Evolutionary conservation across 768 basidiomycete species (phyloP).

Genomic region (Pleurotus tuoliensis): DNA sequence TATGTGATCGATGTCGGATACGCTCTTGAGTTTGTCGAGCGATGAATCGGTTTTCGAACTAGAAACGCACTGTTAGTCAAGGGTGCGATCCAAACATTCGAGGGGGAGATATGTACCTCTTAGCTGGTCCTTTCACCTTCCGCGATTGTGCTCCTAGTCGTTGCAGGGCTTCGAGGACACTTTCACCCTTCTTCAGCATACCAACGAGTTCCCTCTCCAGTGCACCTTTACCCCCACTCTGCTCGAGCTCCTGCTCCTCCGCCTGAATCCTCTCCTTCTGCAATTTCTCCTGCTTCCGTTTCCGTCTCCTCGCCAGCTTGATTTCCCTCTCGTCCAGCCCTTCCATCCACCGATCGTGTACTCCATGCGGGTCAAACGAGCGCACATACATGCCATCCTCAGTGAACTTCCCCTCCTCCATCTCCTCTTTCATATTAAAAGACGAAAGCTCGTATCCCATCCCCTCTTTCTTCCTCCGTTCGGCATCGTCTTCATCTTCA

Average conservation of each 20-base stretch:
- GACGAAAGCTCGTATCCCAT: slow-evolving; percentile 95
- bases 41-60: too few species aligned
- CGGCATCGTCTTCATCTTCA: slow-evolving; percentile 78
- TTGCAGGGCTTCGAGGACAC: slow-evolving; percentile 84
- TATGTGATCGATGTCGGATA: slow-evolving; percentile 61
- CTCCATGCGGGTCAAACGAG: slow-evolving; percentile 83
- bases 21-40: slow-evolving; percentile 15
- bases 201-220: slow-evolving; percentile 66
- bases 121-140: slow-evolving; percentile 35
- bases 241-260: slow-evolving; percentile 70
- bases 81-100: too few species aligned
- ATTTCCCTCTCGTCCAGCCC: slow-evolving; percentile 82
- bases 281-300: slow-evolving; percentile 69
- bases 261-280: slow-evolving; percentile 66
- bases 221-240: slow-evolving; percentile 60
- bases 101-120: slow-evolving; percentile 26
- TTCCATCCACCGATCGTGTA: slow-evolving; percentile 98
- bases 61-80: too few species aligned
- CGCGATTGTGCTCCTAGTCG: slow-evolving; percentile 73
- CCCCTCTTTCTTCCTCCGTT: slow-evolving; percentile 68
- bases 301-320: slow-evolving; percentile 71
- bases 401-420: slow-evolving; percentile 96
- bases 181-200: slow-evolving; percentile 85
- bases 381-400: slow-evolving; percentile 89
- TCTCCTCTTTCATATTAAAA: slow-evolving; percentile 99